Base-by-base conservation (phyloP, 2,329 filamentous ascomycete species). In the Botryotinia convoluta region DNA sequence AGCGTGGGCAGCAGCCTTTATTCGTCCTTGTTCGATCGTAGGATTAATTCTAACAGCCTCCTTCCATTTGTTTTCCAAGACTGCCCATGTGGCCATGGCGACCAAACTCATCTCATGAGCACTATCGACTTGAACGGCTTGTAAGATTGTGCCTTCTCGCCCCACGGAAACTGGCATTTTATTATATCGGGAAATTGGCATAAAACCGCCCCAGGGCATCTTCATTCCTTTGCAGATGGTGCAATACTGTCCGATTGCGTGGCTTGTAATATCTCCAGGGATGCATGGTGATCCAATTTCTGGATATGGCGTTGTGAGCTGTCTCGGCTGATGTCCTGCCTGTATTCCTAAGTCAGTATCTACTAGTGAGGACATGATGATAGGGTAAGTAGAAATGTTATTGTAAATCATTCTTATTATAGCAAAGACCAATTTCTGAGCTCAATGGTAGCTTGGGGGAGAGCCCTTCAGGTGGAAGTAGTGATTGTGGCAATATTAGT, bases 321-420 rank as follows among this genome's bases (percentile, higher is more conserved):
- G 35, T 22, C 65, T 22, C 5, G 65, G 65, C 54, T 68, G 65
- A 26, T 68, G 20, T 68, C 65, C 65, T 54, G 65, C 65, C 65
- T 68, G 65, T 5, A 35, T 54, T 42, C 5, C 12, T 29, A 5
- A 3, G 35, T 68, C 29, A 68, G 65, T 32, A 29, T 57, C 8
- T 57, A 3, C 9, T 8, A 10, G 16, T 16, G 20, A 54, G 18
- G 4, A 16, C 1, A 9, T 16, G 0, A 4, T 29, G 26, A 22
- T 2, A 3, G 2, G 8, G 8, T 18, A 20, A 7, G 10, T 1
- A 3, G 8, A 65, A 48, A 16, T n/a, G 14, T 1, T 18, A 4
- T 9, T 18, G 18, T 9, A 18, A 26, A 26, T 29, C 7, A 10
- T 26, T 37, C 16, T 51, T 0, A n/a, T 37, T 12, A n/a, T 12